Evolutionary conservation across 2,329 filamentous ascomycete species (phyloP).

Genomic region (Xylaria sp.): DNA sequence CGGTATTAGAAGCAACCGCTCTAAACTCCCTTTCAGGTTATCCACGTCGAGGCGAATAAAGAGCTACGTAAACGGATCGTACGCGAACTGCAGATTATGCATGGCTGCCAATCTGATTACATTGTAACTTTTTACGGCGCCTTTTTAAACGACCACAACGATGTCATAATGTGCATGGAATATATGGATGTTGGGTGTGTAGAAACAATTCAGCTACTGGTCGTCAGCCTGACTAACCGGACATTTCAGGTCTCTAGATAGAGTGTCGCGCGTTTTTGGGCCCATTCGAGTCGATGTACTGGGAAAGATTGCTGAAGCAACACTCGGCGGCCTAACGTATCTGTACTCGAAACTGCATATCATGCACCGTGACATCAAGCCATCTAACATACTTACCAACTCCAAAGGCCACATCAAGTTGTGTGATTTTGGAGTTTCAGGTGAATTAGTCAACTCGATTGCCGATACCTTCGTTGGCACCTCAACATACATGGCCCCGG

Average conservation of each 20-base stretch:
- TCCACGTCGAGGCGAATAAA: slow-evolving; percentile 97
- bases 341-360: slow-evolving; percentile 96
- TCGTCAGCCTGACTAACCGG: slow-evolving; percentile 41
- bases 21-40: slow-evolving; percentile 70
- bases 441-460: slow-evolving; percentile 96
- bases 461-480: slow-evolving; percentile 98
- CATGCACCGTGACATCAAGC: slow-evolving; percentile 99
- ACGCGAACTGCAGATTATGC: slow-evolving; percentile 96
- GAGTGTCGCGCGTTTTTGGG: slow-evolving; percentile 93
- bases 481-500: slow-evolving; percentile 98
- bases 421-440: slow-evolving; percentile 98
- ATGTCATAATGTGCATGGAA: slow-evolving; percentile 99
- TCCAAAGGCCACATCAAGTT: slow-evolving; percentile 95
- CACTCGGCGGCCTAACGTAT: slow-evolving; percentile 91
- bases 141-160: slow-evolving; percentile 94
- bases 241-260: slow-evolving; percentile 79
- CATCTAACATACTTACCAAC: slow-evolving; percentile 96
- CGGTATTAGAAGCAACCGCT: not conserved
- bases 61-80: slow-evolving; percentile 97
- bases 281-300: slow-evolving; percentile 95
- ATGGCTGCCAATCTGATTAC: slow-evolving; percentile 95
- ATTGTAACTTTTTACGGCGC: slow-evolving; percentile 99
- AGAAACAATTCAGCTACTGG: slow-evolving; percentile 9
- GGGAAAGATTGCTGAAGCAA: slow-evolving; percentile 96
- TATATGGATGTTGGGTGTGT: slow-evolving; percentile 98